Conservation (phyloP, 1,139 yeast species). For the Nematodospora anomalae region DNA sequence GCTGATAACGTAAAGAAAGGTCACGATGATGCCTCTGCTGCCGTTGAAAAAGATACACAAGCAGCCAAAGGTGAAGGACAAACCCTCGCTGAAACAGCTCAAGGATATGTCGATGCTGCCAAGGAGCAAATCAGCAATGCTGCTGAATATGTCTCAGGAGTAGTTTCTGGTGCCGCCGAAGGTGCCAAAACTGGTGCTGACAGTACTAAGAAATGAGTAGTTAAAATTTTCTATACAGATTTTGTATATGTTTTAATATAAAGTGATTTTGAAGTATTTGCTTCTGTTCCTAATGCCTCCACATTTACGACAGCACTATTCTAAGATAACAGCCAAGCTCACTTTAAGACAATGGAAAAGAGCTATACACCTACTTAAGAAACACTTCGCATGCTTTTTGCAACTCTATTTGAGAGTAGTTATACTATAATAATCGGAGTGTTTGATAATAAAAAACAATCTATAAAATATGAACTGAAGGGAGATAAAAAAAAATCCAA, state of each 20-base stretch:
- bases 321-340: no score
- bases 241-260: no score
- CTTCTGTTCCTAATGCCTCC: no score
- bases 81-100: constrained; percentile 54
- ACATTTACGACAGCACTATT: no score
- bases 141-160: constrained; percentile 59
- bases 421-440: no score
- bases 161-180: constrained; percentile 60
- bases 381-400: no score
- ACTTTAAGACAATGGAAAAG: no score
- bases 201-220: constrained; percentile 23
- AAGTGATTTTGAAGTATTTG: not conserved
- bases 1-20: constrained; percentile 57
- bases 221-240: not conserved
- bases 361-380: no score
- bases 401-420: no score
- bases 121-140: constrained; percentile 62
- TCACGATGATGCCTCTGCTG: constrained; percentile 48
- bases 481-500: no score
- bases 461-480: no score
- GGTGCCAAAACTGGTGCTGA: constrained; percentile 53
- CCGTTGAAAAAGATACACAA: constrained; percentile 24
- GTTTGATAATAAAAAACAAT: no score
- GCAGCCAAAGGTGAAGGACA: constrained; percentile 18
- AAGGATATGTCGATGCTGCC: constrained; percentile 61